Evolutionary conservation across 495 filamentous ascomycete species (phyloP).

Genomic region (Penicillium antarcticum): DNA sequence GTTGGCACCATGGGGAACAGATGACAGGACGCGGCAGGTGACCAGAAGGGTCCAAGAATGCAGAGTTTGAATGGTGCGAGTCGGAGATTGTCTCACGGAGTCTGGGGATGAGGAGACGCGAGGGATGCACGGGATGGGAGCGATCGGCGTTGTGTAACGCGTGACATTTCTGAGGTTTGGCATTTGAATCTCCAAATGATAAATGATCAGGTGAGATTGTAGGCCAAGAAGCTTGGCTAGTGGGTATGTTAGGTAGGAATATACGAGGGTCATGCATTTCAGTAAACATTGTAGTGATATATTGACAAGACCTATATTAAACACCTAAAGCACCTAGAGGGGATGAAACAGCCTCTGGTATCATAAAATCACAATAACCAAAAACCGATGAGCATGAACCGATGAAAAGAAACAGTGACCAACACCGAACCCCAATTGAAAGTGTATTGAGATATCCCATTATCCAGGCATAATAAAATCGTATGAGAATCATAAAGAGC

Average conservation of each 20-base stretch:
- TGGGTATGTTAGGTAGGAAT: neutral
- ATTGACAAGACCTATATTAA: neutral
- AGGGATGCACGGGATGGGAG: neutral
- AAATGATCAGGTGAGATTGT: too few species aligned
- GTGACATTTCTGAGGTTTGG: neutral
- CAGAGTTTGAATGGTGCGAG: too few species aligned
- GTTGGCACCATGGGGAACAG: too few species aligned
- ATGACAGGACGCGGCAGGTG: too few species aligned
- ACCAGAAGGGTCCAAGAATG: too few species aligned
- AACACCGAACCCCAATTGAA: slow-evolving; percentile 1
- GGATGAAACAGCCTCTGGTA: neutral
- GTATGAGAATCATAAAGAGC: neutral
- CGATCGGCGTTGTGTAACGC: slow-evolving; percentile 2
- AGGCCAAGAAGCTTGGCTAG: too few species aligned
- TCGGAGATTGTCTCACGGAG: neutral
- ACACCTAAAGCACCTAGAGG: neutral
- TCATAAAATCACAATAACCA: neutral
- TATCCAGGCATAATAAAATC: neutral
- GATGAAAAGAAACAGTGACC: neutral
- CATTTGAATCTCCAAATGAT: too few species aligned
- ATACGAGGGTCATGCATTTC: neutral
- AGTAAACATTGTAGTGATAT: neutral
- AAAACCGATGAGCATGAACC: neutral
- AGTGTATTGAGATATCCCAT: neutral
- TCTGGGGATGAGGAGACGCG: neutral